These are phyloP conservation scores for Fusarium albidum DNA, from an alignment of 2,329 filamentous ascomycete genomes.

Conservation along the genomic window DNA sequence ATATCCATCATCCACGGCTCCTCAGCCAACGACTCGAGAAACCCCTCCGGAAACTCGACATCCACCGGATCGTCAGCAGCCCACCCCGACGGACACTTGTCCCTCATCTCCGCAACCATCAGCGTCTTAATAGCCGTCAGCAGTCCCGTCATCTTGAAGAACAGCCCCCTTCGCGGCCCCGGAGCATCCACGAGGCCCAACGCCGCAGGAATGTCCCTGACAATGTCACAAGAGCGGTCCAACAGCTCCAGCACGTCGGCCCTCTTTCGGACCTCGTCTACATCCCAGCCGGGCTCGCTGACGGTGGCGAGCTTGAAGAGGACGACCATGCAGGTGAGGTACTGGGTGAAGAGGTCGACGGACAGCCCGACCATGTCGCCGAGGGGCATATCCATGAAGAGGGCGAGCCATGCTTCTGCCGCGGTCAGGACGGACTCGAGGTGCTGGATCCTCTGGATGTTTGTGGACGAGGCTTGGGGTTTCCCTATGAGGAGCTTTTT, in stretches of 20 bases:
- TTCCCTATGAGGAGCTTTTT: conserved; percentile 9
- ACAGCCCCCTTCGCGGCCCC: conserved; percentile 11
- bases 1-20: too few relatives aligned
- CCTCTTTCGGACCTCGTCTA: conserved; percentile 11
- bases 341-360: conserved; percentile 26
- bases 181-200: conserved; percentile 16
- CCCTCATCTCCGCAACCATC: conserved; percentile 20
- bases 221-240: conserved; percentile 10
- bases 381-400: conserved; percentile 6
- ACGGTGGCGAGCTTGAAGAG: conserved; percentile 24
- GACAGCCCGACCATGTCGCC: conserved; percentile 18
- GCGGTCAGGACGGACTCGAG: conserved; percentile 14
- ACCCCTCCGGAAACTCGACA: too few relatives aligned
- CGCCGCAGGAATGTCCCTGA: neutral
- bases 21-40: too few relatives aligned
- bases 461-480: neutral
- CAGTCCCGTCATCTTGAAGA: conserved; percentile 13
- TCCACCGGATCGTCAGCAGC: too few relatives aligned
- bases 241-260: conserved; percentile 22
- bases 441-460: conserved; percentile 15
- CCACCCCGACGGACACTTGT: neutral
- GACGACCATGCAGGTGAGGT: conserved; percentile 21
- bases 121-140: conserved; percentile 23
- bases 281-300: conserved; percentile 17
- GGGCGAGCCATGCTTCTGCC: conserved; percentile 11